A percentile compares a stretch with the other conserved stretches of the same genome.
phyloP scores from a whole-genome alignment of 306 rosid species.

The Luffa acutangula region DNA sequence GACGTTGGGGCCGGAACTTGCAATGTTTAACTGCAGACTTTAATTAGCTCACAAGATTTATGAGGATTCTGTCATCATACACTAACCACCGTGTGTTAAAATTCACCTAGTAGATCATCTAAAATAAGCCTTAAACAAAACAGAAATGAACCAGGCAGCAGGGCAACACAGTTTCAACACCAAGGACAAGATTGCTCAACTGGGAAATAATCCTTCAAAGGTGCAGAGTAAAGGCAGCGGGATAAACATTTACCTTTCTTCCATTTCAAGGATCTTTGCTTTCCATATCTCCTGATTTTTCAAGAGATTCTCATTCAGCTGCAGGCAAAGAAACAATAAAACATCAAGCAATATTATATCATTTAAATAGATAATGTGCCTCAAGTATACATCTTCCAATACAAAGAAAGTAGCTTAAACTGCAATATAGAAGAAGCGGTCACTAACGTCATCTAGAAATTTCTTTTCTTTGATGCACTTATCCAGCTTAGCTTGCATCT shows the following conservation, averaged over 20 bases:
- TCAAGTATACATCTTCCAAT: neutral
- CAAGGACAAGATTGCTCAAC: neutral
- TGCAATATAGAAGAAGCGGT: neutral
- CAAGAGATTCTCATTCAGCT: constrained; percentile 84
- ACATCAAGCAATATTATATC: neutral
- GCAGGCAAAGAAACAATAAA: constrained; percentile 22
- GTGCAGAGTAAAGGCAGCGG: neutral
- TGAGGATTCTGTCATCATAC: neutral
- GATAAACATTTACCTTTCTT: constrained; percentile 45
- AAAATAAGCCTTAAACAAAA: neutral
- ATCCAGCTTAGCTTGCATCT: constrained; percentile 68
- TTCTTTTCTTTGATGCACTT: constrained; percentile 69
- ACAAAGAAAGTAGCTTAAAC: neutral
- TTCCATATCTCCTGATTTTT: constrained; percentile 78
- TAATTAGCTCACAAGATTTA: neutral
- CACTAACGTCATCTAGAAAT: constrained; percentile 71
- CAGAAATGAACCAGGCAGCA: neutral
- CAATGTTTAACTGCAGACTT: neutral
- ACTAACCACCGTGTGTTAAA: neutral
- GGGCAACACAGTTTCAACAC: neutral
- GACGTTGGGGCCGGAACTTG: neutral
- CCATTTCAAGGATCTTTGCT: constrained; percentile 53
- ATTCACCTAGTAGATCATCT: neutral
- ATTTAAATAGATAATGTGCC: neutral
- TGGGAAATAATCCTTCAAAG: neutral